Evolutionary conservation across 495 filamentous ascomycete genomes (phyloP).

Genomic region (Aspergillus sclerotioniger): DNA sequence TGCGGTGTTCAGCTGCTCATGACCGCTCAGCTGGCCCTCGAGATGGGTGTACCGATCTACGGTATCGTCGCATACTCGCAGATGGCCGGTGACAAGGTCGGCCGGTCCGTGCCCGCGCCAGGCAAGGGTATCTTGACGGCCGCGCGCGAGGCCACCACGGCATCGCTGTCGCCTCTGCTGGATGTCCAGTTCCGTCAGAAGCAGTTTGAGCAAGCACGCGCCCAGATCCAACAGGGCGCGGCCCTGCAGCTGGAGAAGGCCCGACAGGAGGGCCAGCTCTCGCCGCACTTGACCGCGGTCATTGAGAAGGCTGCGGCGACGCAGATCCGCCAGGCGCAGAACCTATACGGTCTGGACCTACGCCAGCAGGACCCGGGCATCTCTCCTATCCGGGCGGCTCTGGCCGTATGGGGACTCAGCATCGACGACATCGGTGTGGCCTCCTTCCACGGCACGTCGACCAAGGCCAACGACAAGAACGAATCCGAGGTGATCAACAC

Average conservation of each 20-base stretch:
- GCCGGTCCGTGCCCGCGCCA: conserved; percentile 90
- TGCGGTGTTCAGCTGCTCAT: conserved; percentile 96
- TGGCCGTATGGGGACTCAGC: conserved; percentile 96
- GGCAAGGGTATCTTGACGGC: conserved; percentile 93
- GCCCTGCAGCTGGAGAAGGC: neutral
- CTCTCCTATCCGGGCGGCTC: conserved; percentile 79
- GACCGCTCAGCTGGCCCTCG: conserved; percentile 86
- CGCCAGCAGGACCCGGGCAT: neutral
- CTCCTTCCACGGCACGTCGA: conserved; percentile 97
- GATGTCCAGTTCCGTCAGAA: neutral
- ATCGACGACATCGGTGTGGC: conserved; percentile 91
- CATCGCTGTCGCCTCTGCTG: conserved; percentile 83
- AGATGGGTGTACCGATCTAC: conserved; percentile 97
- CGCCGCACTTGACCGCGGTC: neutral
- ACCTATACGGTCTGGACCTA: conserved; percentile 36
- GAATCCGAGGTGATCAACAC: conserved; percentile 95
- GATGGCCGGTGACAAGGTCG: conserved; percentile 96
- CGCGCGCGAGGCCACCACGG: conserved; percentile 85
- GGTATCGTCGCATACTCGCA: conserved; percentile 87
- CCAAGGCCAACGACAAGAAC: conserved; percentile 98
- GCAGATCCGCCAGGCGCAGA: conserved; percentile 28
- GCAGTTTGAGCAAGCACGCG: conserved; percentile 55
- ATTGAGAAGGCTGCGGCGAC: neutral
- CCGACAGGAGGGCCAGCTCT: neutral
- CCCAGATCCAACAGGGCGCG: conserved; percentile 48